Percentiles rank a stretch among this genome's conserved stretches.
phyloP scores from a whole-genome alignment of 1,139 yeast genomes.

The Yamadazyma atmosphaerica region DNA sequence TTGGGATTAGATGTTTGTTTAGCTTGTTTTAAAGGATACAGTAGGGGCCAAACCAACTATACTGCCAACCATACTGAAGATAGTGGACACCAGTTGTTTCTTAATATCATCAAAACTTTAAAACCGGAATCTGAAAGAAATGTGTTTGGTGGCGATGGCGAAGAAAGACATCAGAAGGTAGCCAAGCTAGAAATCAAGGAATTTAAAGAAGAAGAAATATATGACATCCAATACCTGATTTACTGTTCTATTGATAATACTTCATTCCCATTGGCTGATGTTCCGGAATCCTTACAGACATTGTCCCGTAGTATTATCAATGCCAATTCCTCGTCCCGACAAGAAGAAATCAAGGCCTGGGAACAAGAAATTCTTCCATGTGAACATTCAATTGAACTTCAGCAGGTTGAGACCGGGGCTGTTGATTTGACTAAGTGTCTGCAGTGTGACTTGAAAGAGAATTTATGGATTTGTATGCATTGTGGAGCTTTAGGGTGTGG shows the following conservation, averaged over 20 bases:
- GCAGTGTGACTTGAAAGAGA: slow-evolving; percentile 62
- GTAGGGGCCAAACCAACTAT: slow-evolving; percentile 51
- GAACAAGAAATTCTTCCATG: slow-evolving; percentile 84
- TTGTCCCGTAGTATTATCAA: slow-evolving; percentile 52
- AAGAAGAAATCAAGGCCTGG: slow-evolving; percentile 87
- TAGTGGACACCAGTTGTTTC: slow-evolving; percentile 53
- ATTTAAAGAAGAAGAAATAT: slow-evolving; percentile 66
- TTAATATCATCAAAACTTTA: slow-evolving; percentile 54
- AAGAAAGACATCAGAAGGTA: slow-evolving; percentile 50
- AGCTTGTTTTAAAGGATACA: slow-evolving; percentile 63
- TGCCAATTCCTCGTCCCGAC: slow-evolving; percentile 65
- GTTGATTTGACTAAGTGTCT: slow-evolving; percentile 51
- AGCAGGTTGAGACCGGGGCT: slow-evolving; percentile 29
- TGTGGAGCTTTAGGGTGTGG: slow-evolving; percentile 94
- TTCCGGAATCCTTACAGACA: slow-evolving; percentile 23
- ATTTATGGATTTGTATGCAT: slow-evolving; percentile 86
- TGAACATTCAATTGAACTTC: slow-evolving; percentile 61
- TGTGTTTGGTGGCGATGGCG: slow-evolving; percentile 20
- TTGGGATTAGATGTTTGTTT: slow-evolving; percentile 75
- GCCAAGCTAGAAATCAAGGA: slow-evolving; percentile 76
- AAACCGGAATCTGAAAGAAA: slow-evolving; percentile 37
- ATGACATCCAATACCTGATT: slow-evolving; percentile 47
- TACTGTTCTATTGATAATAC: slow-evolving; percentile 41
- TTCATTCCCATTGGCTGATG: slow-evolving; percentile 18
- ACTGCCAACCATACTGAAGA: slow-evolving; percentile 53